Percentiles rank a stretch among this genome's conserved stretches.
Evolutionary conservation across 768 basidiomycete species (phyloP).

Genomic region (Phylloporus arenicola): DNA sequence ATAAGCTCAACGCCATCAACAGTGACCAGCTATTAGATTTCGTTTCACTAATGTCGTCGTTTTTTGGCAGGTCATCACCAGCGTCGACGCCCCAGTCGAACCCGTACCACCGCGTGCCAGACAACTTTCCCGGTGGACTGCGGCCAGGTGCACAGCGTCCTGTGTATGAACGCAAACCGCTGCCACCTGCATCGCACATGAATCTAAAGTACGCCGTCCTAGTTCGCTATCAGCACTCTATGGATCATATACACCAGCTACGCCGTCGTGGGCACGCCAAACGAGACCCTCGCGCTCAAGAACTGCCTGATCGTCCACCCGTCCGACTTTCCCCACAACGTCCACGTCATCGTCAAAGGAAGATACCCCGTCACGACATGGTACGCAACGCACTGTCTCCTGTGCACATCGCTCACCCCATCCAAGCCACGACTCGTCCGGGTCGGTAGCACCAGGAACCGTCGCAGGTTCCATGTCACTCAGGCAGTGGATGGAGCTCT

Average conservation of each 20-base stretch:
- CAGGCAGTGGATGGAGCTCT: slow-evolving; percentile 87
- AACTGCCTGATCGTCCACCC: slow-evolving; percentile 81
- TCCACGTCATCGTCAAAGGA: slow-evolving; percentile 74
- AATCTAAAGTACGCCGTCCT: slow-evolving; percentile 21
- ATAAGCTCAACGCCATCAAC: neutral
- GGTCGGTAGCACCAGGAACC: slow-evolving; percentile 57
- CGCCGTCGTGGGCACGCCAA: slow-evolving; percentile 56
- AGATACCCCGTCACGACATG: slow-evolving; percentile 65
- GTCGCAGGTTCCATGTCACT: slow-evolving; percentile 77
- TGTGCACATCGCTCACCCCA: slow-evolving; percentile 25
- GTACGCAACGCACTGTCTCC: slow-evolving; percentile 39
- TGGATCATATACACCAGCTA: slow-evolving; percentile 34
- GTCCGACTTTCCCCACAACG: slow-evolving; percentile 64
- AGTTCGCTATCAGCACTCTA: neutral
- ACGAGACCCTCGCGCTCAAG: slow-evolving; percentile 63
- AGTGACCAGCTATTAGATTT: neutral
- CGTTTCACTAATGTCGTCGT: slow-evolving; percentile 26
- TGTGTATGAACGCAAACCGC: slow-evolving; percentile 38
- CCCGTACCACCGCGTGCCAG: slow-evolving; percentile 42
- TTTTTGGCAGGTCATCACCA: slow-evolving; percentile 40
- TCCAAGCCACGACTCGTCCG: slow-evolving; percentile 72
- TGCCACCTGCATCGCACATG: slow-evolving; percentile 28
- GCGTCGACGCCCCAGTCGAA: slow-evolving; percentile 31
- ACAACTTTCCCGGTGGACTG: slow-evolving; percentile 31
- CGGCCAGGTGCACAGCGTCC: slow-evolving; percentile 32